Conservation (phyloP, 1,139 yeast species). For the Hyphopichia wangnamkhiaoensis region DNA sequence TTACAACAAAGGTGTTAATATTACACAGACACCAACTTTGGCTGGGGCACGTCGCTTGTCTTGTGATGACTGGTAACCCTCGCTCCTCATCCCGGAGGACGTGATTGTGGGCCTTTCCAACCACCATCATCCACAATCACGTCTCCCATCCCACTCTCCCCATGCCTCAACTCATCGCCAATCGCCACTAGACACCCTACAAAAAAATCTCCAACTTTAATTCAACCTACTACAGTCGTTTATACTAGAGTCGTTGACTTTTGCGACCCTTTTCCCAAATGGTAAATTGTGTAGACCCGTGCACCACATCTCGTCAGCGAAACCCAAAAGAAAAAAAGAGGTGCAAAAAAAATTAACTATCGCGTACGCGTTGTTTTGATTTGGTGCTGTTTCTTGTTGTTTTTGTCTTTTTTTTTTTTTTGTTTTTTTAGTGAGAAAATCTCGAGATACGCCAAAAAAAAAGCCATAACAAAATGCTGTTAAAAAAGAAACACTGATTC, state of each 20-base stretch:
- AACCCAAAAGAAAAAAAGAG: constrained; percentile 1
- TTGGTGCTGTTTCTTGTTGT: not conserved
- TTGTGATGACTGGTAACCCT: not conserved
- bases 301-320: no score
- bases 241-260: no score
- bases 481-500: no score
- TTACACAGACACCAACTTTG: constrained; percentile 1
- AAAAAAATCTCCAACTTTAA: no score
- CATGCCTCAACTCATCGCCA: not conserved
- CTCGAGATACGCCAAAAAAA: no score
- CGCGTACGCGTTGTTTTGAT: constrained; percentile 3
- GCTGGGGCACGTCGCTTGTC: not conserved
- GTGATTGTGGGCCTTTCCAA: constrained; percentile 1
- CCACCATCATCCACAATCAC: no score
- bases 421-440: no score
- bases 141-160: no score
- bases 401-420: not conserved
- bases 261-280: not conserved
- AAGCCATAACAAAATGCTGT: no score
- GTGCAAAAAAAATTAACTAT: constrained; percentile 1
- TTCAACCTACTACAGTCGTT: no score
- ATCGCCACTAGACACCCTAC: not conserved
- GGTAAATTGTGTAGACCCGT: no score
- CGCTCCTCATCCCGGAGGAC: not conserved
- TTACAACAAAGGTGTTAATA: not conserved